Conservation (phyloP, 2,329 filamentous ascomycete genomes). For the Ramularia endophylla region DNA sequence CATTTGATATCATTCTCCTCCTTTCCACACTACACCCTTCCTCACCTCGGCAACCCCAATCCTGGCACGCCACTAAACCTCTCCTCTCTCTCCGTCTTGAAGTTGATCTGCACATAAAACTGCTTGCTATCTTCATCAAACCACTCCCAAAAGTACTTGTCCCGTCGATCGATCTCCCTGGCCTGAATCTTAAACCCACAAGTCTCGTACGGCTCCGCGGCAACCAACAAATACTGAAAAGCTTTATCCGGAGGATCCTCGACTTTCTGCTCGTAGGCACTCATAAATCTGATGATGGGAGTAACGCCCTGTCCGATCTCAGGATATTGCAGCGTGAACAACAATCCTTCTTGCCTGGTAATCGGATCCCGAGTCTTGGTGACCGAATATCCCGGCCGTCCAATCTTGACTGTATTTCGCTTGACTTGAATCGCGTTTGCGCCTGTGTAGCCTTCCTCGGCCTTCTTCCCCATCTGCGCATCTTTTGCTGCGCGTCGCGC, state of each 20-base stretch:
- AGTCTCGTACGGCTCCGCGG: conserved; percentile 96
- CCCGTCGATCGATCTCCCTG: conserved; percentile 81
- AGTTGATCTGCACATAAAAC: conserved; percentile 96
- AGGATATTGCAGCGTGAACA: conserved; percentile 96
- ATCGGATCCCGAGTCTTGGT: conserved; percentile 89
- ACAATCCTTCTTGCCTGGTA: conserved; percentile 77
- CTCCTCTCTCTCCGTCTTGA: conserved; percentile 97
- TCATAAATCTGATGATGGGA: conserved; percentile 94
- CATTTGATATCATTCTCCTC: too few species aligned
- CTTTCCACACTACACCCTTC: too few species aligned
- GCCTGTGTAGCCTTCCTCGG: conserved; percentile 56
- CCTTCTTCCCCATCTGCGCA: conserved; percentile 74
- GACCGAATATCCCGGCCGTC: conserved; percentile 93
- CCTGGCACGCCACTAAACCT: conserved; percentile 66
- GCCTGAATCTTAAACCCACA: conserved; percentile 95
- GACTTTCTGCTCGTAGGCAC: conserved; percentile 90
- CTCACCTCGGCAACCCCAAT: too few species aligned
- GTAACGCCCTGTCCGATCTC: conserved; percentile 71
- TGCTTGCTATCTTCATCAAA: conserved; percentile 95
- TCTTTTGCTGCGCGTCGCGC: conserved; percentile 93
- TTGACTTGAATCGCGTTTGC: conserved; percentile 66
- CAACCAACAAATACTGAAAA: conserved; percentile 91
- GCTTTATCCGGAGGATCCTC: conserved; percentile 88
- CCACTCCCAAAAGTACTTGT: conserved; percentile 86
- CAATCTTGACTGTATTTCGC: conserved; percentile 88